These are phyloP conservation scores for Gossypium herbaceum DNA, from an alignment of 345 rosid species.

Conservation along the genomic window DNA sequence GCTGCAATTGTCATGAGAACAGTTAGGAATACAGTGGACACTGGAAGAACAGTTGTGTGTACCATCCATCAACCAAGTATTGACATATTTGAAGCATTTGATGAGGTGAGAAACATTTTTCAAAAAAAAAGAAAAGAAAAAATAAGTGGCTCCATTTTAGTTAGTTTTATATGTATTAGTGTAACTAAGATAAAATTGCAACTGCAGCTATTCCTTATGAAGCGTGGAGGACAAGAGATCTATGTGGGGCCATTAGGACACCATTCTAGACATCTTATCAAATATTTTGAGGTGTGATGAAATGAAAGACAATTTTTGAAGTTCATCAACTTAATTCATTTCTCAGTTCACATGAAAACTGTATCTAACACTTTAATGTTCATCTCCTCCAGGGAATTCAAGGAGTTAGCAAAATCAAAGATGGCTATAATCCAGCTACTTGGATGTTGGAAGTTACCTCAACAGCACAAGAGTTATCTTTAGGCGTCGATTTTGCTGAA, in stretches of 20 bases:
- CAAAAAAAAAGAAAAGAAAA: background rate
- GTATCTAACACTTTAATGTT: background rate
- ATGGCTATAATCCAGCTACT: constrained; percentile 83
- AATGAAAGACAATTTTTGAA: background rate
- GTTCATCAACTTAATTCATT: background rate
- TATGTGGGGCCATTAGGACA: constrained; percentile 78
- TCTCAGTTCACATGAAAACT: background rate
- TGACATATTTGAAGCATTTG: constrained; percentile 86
- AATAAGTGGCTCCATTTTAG: background rate
- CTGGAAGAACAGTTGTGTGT: constrained; percentile 88
- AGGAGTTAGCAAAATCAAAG: constrained; percentile 58
- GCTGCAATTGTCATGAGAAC: constrained; percentile 95
- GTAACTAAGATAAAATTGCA: background rate
- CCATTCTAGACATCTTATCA: constrained; percentile 51
- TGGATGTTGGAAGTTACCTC: constrained; percentile 80
- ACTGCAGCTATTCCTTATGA: constrained; percentile 60
- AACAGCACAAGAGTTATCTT: constrained; percentile 51
- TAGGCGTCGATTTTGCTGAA: constrained; percentile 59
- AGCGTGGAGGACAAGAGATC: constrained; percentile 77
- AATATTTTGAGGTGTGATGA: constrained; percentile 59
- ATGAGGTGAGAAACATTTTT: constrained; percentile 48
- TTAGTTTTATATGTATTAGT: background rate
- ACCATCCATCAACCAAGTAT: constrained; percentile 96
- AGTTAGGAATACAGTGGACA: constrained; percentile 86
- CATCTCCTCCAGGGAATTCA: constrained; percentile 37